These are phyloP conservation scores for Thecaphora thlaspeos DNA, from an alignment of 1,284 basidiomycete genomes.

Conservation along the genomic window DNA sequence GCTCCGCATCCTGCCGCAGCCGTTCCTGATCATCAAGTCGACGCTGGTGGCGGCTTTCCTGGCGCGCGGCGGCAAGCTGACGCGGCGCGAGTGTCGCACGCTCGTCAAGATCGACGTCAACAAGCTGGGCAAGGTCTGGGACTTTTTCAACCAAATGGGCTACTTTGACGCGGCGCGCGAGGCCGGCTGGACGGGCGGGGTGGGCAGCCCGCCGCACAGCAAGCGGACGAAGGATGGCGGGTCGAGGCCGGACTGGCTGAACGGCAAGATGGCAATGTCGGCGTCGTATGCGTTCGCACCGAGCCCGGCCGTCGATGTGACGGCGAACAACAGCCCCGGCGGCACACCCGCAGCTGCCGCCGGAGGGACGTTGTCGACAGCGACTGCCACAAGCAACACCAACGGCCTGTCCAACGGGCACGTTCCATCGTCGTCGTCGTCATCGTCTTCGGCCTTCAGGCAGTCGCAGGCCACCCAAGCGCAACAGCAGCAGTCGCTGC, in stretches of 20 bases:
- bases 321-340: too few relatives aligned
- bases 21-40: slow-evolving; percentile 54
- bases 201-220: slow-evolving; percentile 29
- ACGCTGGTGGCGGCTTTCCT: slow-evolving; percentile 46
- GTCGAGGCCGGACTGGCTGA: slow-evolving; percentile 25
- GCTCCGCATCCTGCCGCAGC: slow-evolving; percentile 51
- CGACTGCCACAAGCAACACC: too few relatives aligned
- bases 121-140: slow-evolving; percentile 53
- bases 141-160: slow-evolving; percentile 52
- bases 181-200: slow-evolving; percentile 33
- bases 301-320: background rate
- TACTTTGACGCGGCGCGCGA: slow-evolving; percentile 42
- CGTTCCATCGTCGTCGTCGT: too few relatives aligned
- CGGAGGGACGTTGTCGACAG: too few relatives aligned
- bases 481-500: slow-evolving; percentile 28
- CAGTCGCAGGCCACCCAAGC: slow-evolving; percentile 7
- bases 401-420: too few relatives aligned
- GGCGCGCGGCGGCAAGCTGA: slow-evolving; percentile 42
- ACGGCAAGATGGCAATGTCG: slow-evolving; percentile 29
- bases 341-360: too few relatives aligned
- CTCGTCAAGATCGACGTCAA: slow-evolving; percentile 53
- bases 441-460: background rate
- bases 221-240: slow-evolving; percentile 3
- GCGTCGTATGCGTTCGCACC: slow-evolving; percentile 25
- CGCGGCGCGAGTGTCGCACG: slow-evolving; percentile 43